Evolutionary conservation across 1,139 yeast genomes (phyloP), one percentile per base, ranked within the genome.

Genomic region (Saccharomycopsis hybrid): DNA sequence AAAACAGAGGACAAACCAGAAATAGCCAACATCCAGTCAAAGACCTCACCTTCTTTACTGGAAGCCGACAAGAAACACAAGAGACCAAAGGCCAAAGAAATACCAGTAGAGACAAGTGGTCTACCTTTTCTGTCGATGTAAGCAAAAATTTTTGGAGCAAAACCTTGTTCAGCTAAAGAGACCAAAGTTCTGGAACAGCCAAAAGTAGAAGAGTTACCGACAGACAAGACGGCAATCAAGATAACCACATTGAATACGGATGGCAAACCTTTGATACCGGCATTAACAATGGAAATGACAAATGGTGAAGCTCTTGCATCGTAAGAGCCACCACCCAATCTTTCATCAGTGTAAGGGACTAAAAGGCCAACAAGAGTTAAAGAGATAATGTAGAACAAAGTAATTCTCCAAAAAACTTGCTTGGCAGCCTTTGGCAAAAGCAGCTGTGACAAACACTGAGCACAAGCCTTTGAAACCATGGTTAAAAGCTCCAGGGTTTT

Each of bases 391-490:
- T 84, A 85, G 62, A 83, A 82, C 29, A 78, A 65, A 27, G 82
- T 70, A 55, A 85, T 81, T 64, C 88, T 73, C 89, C 89, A 83
- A 67, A 84, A 82, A 25, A 84, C 86, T 64, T 83, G 88, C 65
- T 83, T 83, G 53, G 82, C 76, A 43, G 92, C 92, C 58, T 72
- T 71, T 55, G 92, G 92, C 49, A 61, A 76, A 77, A 1, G 81
- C 81, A 33, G 82, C 82, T 30, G 76, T 72, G 47, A 74, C 74
- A 55, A 75, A 73, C 4, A 74, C 78, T 1, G 77, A 67, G 53
- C 73, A 70, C 30, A 75, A 70, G 43, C 84, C 85, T 59, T 78
- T 78, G 59, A 77, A 77, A 3, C 82, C 84, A 53, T 77, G 69
- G 29, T 81, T 76, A 57, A 78, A 77, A 2, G 82, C 72, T 48